A percentile compares a stretch with the other conserved stretches of the same genome.
Conservation (phyloP, 441 rosid genomes). For the Melianthus villosus region DNA sequence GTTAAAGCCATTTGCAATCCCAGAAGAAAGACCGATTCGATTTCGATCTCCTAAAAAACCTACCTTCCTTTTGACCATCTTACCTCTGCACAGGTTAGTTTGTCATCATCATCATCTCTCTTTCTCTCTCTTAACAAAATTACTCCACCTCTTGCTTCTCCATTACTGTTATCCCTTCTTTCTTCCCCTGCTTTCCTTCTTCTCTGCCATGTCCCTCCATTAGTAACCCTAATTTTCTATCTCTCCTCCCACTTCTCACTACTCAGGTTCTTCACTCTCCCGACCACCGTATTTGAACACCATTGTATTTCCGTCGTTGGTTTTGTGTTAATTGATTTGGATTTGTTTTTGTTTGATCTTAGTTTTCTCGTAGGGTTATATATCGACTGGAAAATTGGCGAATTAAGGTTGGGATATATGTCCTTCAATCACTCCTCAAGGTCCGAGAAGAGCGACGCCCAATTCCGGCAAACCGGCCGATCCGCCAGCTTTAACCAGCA, state of each 20-base stretch:
- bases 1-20: not conserved
- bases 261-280: not conserved
- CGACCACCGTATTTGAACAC: constrained; percentile 4
- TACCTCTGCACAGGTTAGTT: constrained; percentile 10
- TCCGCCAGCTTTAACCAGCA: constrained; percentile 53
- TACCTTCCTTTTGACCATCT: constrained; percentile 28
- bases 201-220: constrained; percentile 18
- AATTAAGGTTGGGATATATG: constrained; percentile 57
- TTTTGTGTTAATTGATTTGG: not conserved
- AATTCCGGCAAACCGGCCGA: constrained; percentile 57
- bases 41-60: constrained; percentile 37
- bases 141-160: not conserved
- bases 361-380: not conserved
- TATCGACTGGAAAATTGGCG: constrained; percentile 11
- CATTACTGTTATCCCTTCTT: too few relatives aligned
- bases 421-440: constrained; percentile 91
- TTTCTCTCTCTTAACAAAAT: not conserved
- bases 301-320: not conserved
- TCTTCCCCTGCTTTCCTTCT: constrained; percentile 7
- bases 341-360: not conserved
- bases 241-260: constrained; percentile 1
- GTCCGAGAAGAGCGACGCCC: constrained; percentile 63
- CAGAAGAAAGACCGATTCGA: constrained; percentile 16
- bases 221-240: constrained; percentile 27
- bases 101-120: constrained; percentile 13